Evolutionary conservation across 2,329 filamentous ascomycete genomes (phyloP).

Genomic region (Aspergillus neoniger): DNA sequence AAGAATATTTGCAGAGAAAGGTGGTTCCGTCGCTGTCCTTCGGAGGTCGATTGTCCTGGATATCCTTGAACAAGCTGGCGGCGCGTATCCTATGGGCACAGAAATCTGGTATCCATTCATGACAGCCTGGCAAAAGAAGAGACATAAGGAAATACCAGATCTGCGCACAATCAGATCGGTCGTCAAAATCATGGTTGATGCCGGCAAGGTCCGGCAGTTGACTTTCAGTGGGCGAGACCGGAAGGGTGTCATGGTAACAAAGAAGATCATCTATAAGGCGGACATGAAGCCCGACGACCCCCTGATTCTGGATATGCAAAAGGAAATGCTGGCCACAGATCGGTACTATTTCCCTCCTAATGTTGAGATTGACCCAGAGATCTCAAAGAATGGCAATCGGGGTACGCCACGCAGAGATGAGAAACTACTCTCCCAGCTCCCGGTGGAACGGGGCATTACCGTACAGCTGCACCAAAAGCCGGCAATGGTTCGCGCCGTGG

Average conservation of each 20-base stretch:
- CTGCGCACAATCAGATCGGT: conserved; percentile 54
- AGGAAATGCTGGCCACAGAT: conserved; percentile 51
- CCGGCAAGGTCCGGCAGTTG: conserved; percentile 55
- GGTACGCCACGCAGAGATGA: conserved; percentile 10
- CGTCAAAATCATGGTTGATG: conserved; percentile 53
- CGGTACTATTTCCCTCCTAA: conserved; percentile 49
- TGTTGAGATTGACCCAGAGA: conserved; percentile 40
- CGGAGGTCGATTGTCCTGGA: conserved; percentile 56
- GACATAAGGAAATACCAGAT: conserved; percentile 51
- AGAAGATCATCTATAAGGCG: conserved; percentile 52
- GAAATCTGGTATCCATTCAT: conserved; percentile 59
- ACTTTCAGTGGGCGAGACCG: conserved; percentile 53
- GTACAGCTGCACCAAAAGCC: conserved; percentile 43
- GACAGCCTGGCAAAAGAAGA: conserved; percentile 53
- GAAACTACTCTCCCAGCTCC: conserved; percentile 24
- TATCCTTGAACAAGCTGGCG: conserved; percentile 56
- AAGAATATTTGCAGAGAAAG: conserved; percentile 25
- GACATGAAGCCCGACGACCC: conserved; percentile 49
- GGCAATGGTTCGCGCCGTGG: conserved; percentile 30
- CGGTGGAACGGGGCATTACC: conserved; percentile 35
- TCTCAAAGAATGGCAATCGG: conserved; percentile 32
- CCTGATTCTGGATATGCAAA: conserved; percentile 51
- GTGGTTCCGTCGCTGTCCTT: conserved; percentile 48
- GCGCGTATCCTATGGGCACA: conserved; percentile 57
- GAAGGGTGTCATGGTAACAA: conserved; percentile 52